phyloP scores from a whole-genome alignment of 345 rosid genomes.

The Hibiscus tridactylites region DNA sequence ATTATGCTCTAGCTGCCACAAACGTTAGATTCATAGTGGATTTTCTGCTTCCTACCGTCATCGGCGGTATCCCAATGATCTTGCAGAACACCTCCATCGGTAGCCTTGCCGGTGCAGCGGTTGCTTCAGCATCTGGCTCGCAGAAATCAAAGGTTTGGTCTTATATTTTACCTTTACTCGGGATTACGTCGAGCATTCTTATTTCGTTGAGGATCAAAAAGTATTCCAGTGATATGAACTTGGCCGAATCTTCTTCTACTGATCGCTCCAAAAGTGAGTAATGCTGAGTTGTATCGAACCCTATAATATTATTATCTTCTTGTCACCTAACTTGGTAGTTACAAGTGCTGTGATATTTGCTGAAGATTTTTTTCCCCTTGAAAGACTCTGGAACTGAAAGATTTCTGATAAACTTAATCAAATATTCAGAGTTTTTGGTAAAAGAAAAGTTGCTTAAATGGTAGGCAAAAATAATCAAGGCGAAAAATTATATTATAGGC shows the following conservation, averaged over 20 bases:
- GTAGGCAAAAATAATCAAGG: too few species aligned
- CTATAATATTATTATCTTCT: neutral
- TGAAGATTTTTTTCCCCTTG: neutral
- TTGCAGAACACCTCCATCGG: slow-evolving; percentile 92
- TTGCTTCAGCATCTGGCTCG: slow-evolving; percentile 59
- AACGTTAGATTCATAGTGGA: slow-evolving; percentile 63
- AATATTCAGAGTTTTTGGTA: too few species aligned
- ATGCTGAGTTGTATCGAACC: slow-evolving; percentile 11
- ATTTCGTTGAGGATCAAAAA: slow-evolving; percentile 70
- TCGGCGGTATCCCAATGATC: slow-evolving; percentile 89
- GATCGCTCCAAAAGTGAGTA: slow-evolving; percentile 3
- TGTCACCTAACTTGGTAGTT: neutral
- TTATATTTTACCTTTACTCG: slow-evolving; percentile 63
- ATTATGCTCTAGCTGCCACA: slow-evolving; percentile 90
- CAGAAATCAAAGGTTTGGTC: slow-evolving; percentile 58
- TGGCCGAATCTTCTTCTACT: slow-evolving; percentile 24
- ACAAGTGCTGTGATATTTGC: neutral
- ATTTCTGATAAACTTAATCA: too few species aligned
- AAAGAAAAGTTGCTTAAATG: too few species aligned
- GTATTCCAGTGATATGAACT: slow-evolving; percentile 48
- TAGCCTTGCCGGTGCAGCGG: slow-evolving; percentile 94
- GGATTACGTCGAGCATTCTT: slow-evolving; percentile 72
- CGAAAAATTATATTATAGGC: too few species aligned
- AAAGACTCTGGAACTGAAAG: neutral
- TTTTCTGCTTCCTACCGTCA: slow-evolving; percentile 75